Conservation (phyloP, 2,329 filamentous ascomycete species). For the Exophiala sp. region DNA sequence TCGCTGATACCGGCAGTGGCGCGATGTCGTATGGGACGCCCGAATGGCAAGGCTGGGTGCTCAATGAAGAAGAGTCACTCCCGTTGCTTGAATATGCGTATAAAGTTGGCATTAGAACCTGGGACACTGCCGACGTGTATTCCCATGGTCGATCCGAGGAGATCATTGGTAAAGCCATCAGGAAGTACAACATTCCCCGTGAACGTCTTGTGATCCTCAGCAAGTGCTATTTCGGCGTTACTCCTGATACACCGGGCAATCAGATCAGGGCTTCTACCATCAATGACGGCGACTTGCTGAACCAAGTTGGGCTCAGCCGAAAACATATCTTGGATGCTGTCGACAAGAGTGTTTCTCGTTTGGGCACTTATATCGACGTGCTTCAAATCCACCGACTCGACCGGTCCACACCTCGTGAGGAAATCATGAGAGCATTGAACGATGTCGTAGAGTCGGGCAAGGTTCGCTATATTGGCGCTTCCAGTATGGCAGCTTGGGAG, state of each 20-base stretch:
- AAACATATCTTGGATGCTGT: conserved; percentile 59
- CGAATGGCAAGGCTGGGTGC: conserved; percentile 30
- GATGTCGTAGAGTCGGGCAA: conserved; percentile 42
- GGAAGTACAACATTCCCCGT: conserved; percentile 52
- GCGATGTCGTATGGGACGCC: conserved; percentile 43
- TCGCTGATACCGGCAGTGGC: conserved; percentile 12
- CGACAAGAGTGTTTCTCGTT: conserved; percentile 42
- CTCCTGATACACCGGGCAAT: conserved; percentile 30
- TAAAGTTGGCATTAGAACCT: conserved; percentile 27
- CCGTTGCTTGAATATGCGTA: conserved; percentile 31
- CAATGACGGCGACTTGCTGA: conserved; percentile 33
- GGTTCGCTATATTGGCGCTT: conserved; percentile 35
- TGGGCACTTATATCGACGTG: conserved; percentile 46
- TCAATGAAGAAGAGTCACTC: conserved; percentile 25
- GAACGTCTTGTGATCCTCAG: conserved; percentile 54
- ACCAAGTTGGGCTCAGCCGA: conserved; percentile 45
- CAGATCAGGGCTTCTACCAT: conserved; percentile 31
- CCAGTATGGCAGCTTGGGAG: conserved; percentile 34
- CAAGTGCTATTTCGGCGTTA: conserved; percentile 46
- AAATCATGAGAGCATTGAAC: conserved; percentile 45
- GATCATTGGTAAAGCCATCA: conserved; percentile 53
- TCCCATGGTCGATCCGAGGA: conserved; percentile 23
- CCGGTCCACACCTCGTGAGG: conserved; percentile 39
- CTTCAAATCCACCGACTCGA: conserved; percentile 49
- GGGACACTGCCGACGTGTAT: conserved; percentile 35